These are phyloP conservation scores for Jamesozyma piceae DNA, from an alignment of 805 yeast genomes.

Conservation along the genomic window DNA sequence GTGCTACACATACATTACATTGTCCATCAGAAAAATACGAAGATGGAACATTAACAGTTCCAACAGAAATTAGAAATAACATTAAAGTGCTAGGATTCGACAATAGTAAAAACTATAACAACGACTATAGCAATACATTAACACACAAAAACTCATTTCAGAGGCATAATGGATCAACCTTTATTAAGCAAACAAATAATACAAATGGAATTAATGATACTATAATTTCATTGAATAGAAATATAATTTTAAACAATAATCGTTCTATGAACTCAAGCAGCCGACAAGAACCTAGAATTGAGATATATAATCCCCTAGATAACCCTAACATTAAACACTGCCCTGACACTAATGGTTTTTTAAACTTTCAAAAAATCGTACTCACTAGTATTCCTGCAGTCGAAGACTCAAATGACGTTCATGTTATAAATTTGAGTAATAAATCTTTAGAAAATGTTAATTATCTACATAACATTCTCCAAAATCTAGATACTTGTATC, in stretches of 20 bases:
- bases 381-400: not conserved
- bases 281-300: too few relatives aligned
- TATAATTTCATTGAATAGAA: not conserved
- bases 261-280: too few relatives aligned
- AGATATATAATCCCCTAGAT: too few relatives aligned
- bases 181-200: not conserved
- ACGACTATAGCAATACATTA: not conserved
- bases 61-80: too few relatives aligned
- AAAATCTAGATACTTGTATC: slow-evolving; percentile 13
- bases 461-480: slow-evolving; percentile 18
- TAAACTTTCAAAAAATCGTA: not conserved
- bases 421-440: not conserved
- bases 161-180: not conserved
- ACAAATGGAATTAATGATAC: not conserved
- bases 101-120: too few relatives aligned
- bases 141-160: not conserved
- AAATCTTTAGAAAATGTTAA: slow-evolving; percentile 10
- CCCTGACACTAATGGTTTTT: not conserved
- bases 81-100: too few relatives aligned
- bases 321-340: too few relatives aligned
- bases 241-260: too few relatives aligned
- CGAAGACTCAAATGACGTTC: not conserved
- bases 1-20: too few relatives aligned
- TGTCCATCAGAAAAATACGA: too few relatives aligned
- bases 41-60: too few relatives aligned